Evolutionary conservation across 2,329 filamentous ascomycete species (phyloP).

Genomic region (Phaeomoniella chlamydospora): DNA sequence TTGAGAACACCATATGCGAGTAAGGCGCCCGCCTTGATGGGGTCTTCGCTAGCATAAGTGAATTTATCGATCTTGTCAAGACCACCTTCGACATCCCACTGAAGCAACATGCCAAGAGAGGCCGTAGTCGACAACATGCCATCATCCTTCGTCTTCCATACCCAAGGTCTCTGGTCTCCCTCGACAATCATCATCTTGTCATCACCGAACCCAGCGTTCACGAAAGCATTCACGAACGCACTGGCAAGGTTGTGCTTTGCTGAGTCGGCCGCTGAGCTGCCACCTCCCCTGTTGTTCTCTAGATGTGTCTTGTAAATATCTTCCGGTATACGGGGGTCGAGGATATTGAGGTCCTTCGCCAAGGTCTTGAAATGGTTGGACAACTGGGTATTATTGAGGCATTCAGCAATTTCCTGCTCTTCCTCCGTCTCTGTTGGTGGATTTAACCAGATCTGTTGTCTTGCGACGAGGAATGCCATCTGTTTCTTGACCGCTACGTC

Average conservation of each 20-base stretch:
- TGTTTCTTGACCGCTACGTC: slow-evolving; percentile 82
- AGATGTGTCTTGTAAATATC: slow-evolving; percentile 99
- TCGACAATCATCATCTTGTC: slow-evolving; percentile 97
- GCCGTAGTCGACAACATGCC: slow-evolving; percentile 95
- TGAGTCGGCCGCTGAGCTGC: slow-evolving; percentile 85
- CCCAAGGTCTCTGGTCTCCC: slow-evolving; percentile 80
- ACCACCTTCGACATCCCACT: slow-evolving; percentile 88
- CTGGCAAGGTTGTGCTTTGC: slow-evolving; percentile 91
- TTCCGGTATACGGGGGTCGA: slow-evolving; percentile 92
- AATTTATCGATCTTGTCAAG: slow-evolving; percentile 91
- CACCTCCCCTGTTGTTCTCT: slow-evolving; percentile 84
- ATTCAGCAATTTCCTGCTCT: slow-evolving; percentile 63
- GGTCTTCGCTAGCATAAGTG: slow-evolving; percentile 67
- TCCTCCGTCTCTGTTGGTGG: slow-evolving; percentile 49
- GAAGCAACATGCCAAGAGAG: slow-evolving; percentile 76
- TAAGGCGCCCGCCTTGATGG: slow-evolving; percentile 82
- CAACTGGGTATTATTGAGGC: slow-evolving; percentile 73
- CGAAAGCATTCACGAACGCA: slow-evolving; percentile 92
- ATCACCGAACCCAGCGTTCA: slow-evolving; percentile 86
- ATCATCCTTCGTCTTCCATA: slow-evolving; percentile 98
- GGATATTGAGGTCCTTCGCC: slow-evolving; percentile 88
- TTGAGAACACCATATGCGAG: slow-evolving; percentile 93
- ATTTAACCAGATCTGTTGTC: slow-evolving; percentile 78
- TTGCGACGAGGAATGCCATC: slow-evolving; percentile 80
- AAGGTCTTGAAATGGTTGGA: slow-evolving; percentile 87